Base-by-base conservation (phyloP, 2,329 filamentous ascomycete genomes). In the Fusarium guadeloupense region DNA sequence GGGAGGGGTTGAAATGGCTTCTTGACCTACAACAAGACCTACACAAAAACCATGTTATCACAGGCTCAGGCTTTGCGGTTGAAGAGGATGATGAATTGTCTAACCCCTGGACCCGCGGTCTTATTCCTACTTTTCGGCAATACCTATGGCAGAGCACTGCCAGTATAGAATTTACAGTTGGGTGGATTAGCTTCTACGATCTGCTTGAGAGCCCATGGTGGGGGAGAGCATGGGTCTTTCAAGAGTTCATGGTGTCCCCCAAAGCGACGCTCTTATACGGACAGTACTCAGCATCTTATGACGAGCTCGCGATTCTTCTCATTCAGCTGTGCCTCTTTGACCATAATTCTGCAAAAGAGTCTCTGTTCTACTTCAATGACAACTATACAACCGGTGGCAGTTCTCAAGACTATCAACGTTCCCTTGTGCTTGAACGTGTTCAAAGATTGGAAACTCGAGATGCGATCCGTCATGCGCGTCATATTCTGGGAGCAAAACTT, bases 141-240 rank as follows among this genome's bases (percentile, higher is more conserved):
- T 25, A 25, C 25, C 17, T 41, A 16, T 17, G 13, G 20, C 14
- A 30, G 1, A 20, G 4, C 9, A 0, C 6, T 1, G 1, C 4
- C 1, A 6, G 8, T 2, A 10, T n/a, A 9, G 9, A 41, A 2
- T 45, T 45, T 16, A 12, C 5, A 7, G 12, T 23, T 6, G 14
- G 28, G 0, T 26, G 16, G 31, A 7, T n/a, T 4, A 14, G 8
- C 1, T 26, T 34, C 1, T n/a, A 0, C 7, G 28, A 33, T 3
- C 2, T 45, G 0, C 5, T 17, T 4, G 2, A 7, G 1, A 59
- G 54, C 1, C 30, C 47, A 0, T 60, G 56, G 56, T 60, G 56
- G 56, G n/a, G 5, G 2, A 47, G 56, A 26, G 39, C 47, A 1
- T 60, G 56, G 56, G 39, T 60, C 1, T 47, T 47, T 6, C 56